phyloP scores from a whole-genome alignment of 441 rosid genomes.

The Capsella rubella region DNA sequence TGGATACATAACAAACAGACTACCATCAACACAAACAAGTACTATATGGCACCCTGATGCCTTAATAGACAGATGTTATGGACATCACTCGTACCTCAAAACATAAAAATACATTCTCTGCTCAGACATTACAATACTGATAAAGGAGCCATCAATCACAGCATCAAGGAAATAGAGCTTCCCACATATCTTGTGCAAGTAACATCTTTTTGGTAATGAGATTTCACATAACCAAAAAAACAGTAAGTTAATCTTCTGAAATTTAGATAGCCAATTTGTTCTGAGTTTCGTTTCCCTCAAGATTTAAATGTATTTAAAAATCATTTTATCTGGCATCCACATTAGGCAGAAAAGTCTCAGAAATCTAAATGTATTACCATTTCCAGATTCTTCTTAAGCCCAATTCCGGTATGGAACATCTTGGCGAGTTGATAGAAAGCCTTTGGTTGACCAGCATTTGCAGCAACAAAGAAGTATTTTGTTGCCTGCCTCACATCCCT shows the following conservation, averaged over 20 bases:
- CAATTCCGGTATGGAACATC: constrained; percentile 98
- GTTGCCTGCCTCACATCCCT: constrained; percentile 88
- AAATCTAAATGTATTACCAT: constrained; percentile 57
- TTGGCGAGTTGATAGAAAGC: constrained; percentile 98
- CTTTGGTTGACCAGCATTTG: constrained; percentile 96
- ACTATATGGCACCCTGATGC: constrained; percentile 1
- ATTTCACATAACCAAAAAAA: neutral
- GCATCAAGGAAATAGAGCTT: neutral
- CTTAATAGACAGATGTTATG: neutral
- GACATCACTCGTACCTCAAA: neutral
- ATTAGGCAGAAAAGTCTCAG: constrained; percentile 8
- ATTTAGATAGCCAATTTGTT: neutral
- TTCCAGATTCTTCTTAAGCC: constrained; percentile 79
- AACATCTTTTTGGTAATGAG: neutral
- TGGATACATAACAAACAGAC: neutral
- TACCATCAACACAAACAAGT: constrained; percentile 3
- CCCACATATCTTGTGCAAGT: neutral
- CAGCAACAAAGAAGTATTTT: constrained; percentile 76
- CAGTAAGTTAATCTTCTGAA: neutral
- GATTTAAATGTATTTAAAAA: neutral
- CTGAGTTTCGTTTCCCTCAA: constrained; percentile 1
- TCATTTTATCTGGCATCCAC: constrained; percentile 13
- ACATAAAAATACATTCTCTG: neutral
- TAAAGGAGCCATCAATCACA: constrained; percentile 8
- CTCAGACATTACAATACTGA: constrained; percentile 2